phyloP scores from a whole-genome alignment of 257 asterid species.

The Lycium barbarum region DNA sequence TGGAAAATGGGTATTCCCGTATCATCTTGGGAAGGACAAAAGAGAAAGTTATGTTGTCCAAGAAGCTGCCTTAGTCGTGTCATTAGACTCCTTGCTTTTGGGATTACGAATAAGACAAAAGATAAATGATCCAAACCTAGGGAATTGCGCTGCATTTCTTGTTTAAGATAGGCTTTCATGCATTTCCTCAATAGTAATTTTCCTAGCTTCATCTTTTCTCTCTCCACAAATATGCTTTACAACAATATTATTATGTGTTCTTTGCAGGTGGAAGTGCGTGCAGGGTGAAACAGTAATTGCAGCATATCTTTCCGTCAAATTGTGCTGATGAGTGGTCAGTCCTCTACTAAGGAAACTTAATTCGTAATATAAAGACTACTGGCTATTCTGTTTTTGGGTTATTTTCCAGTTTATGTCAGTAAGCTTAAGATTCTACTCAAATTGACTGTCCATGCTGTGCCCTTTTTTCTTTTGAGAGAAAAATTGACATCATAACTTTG shows the following conservation, averaged over 20 bases:
- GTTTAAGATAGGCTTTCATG: not conserved
- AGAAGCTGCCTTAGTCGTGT: not conserved
- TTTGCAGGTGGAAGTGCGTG: not conserved
- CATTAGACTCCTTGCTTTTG: not conserved
- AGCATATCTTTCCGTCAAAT: not conserved
- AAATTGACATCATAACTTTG: not conserved
- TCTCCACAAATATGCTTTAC: not conserved
- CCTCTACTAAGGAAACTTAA: not conserved
- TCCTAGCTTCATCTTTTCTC: not conserved
- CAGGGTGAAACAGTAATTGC: not conserved
- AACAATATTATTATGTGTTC: not conserved
- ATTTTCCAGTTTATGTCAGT: not conserved
- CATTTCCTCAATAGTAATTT: not conserved
- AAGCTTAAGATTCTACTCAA: not conserved
- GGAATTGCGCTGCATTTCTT: not conserved
- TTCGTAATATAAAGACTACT: not conserved
- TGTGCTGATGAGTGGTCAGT: not conserved
- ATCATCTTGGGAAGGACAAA: not conserved
- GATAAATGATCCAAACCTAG: not conserved
- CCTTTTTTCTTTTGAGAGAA: not conserved
- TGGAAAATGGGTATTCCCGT: not conserved
- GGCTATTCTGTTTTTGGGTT: not conserved
- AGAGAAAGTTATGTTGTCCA: not conserved
- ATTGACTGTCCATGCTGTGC: not conserved
- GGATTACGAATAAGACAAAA: not conserved